Evolutionary conservation across 2,329 filamentous ascomycete genomes (phyloP).

Genomic region (Lachnellula arida): DNA sequence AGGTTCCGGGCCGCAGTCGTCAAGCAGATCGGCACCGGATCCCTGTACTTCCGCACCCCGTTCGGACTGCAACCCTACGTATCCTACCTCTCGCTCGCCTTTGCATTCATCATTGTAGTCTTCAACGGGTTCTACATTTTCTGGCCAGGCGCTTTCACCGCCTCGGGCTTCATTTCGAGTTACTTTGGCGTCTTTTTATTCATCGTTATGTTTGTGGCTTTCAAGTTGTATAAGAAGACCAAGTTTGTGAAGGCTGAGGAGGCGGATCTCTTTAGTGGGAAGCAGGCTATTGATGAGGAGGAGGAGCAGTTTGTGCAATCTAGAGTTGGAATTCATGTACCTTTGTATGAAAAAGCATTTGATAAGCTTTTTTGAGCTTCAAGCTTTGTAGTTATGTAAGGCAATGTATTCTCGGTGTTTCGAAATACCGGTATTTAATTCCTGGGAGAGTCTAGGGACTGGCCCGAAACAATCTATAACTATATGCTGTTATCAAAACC

Average conservation of each 20-base stretch:
- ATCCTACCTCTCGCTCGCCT: slow-evolving; percentile 44
- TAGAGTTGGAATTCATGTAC: not conserved
- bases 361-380: not conserved
- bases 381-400: not conserved
- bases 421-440: too few relatives aligned
- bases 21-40: slow-evolving; percentile 43
- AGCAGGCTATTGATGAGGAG: slow-evolving; percentile 5
- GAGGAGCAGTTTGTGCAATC: slow-evolving; percentile 1
- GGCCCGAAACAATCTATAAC: too few relatives aligned
- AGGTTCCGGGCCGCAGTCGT: slow-evolving; percentile 48
- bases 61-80: slow-evolving; percentile 44
- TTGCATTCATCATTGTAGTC: slow-evolving; percentile 46
- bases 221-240: slow-evolving; percentile 7
- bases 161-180: slow-evolving; percentile 45
- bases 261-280: slow-evolving; percentile 34
- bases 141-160: slow-evolving; percentile 41
- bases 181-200: slow-evolving; percentile 53
- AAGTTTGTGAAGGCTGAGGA: slow-evolving; percentile 2
- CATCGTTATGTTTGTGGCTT: slow-evolving; percentile 44
- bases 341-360: not conserved
- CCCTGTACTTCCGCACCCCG: slow-evolving; percentile 46
- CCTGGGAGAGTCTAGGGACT: too few relatives aligned
- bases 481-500: too few relatives aligned
- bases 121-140: slow-evolving; percentile 56
- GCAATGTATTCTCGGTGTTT: too few relatives aligned